Base-by-base conservation (phyloP, 2,329 filamentous ascomycete species). In the Exophiala aquamarina region DNA sequence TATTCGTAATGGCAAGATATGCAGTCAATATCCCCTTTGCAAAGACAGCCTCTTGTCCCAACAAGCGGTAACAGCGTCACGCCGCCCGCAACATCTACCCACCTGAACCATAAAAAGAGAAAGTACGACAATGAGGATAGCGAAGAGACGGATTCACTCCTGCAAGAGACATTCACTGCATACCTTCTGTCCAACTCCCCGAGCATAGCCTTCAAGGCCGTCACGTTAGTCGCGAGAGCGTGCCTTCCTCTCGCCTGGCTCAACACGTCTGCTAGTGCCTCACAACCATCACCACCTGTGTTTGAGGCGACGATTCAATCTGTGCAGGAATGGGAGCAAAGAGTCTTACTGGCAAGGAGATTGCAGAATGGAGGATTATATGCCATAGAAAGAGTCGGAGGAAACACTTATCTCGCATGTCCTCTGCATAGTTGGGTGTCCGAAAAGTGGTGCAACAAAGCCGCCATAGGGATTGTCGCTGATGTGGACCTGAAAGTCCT, bases 161-260 rank as follows among this genome's bases (percentile, higher is more conserved):
- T 41, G 23, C 21, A 41, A 14, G 41, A 45, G 4, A 17, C 38
- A 3, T 49, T 52, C 39, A 39, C 32, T 14, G 47, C 49, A 10
- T 36, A 31, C 10, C 41, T 47, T 41, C 32, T 48, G 13, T 32
- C 40, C 7, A 36, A 36, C n/a, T 21, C 28, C 14, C 18, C 26
- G 17, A 29, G 34, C 5, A 20, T 44, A 7, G 40, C 47, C 1
- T 57, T 60, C 29, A 40, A 37, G 17, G 33, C 49, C n/a, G 40
- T 59, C 29, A 49, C 53, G 8, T 48, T 54, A 29, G 32, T 60
- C 13, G 49, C 55, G 6, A 50, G 56, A 44, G 52, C 55, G 21
- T 53, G 55, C 32, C 43, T 60, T 8, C 56, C 56, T 8, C 33
- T 60, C 3, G 44, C 49, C 20, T 60, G 56, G 54, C 43, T 60